Conservation (phyloP, 441 rosid genomes). For the Metrosideros polymorpha region DNA sequence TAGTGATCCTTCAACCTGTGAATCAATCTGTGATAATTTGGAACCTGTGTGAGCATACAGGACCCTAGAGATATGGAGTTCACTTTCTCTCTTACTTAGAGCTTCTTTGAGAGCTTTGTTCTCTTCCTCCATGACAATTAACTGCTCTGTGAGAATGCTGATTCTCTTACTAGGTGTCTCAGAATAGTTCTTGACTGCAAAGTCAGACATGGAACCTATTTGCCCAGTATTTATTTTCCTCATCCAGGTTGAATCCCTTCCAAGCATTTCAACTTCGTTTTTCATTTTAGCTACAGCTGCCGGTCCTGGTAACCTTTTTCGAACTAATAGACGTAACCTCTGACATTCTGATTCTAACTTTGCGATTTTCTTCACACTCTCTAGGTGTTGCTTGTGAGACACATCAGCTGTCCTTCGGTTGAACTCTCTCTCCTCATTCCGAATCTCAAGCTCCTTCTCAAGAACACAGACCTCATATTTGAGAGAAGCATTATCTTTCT, state of each 20-base stretch:
- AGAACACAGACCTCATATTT: constrained; percentile 5
- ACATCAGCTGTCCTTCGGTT: constrained; percentile 1
- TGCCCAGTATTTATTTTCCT: not conserved
- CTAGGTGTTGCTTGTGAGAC: constrained; percentile 9
- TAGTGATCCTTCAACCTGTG: constrained; percentile 42
- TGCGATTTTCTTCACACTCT: constrained; percentile 1
- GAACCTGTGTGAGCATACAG: not conserved
- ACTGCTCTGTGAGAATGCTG: not conserved
- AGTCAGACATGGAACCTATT: constrained; percentile 19
- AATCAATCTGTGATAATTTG: constrained; percentile 16
- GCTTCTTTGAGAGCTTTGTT: constrained; percentile 6
- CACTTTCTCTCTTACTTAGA: not conserved
- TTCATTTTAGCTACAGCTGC: not conserved
- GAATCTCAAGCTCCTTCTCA: constrained; percentile 14
- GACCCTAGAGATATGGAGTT: not conserved
- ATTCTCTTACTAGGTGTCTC: constrained; percentile 21
- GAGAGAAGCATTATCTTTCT: constrained; percentile 5
- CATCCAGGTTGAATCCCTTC: not conserved
- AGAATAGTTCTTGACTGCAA: constrained; percentile 13
- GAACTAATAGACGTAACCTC: constrained; percentile 3
- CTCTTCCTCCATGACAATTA: not conserved
- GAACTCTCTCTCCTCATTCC: constrained; percentile 15
- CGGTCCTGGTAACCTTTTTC: constrained; percentile 4
- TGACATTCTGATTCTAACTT: constrained; percentile 13
- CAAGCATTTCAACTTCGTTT: constrained; percentile 4